Evolutionary conservation across 1,284 basidiomycete genomes (phyloP).

Genomic region (Cryptococcus sp.): DNA sequence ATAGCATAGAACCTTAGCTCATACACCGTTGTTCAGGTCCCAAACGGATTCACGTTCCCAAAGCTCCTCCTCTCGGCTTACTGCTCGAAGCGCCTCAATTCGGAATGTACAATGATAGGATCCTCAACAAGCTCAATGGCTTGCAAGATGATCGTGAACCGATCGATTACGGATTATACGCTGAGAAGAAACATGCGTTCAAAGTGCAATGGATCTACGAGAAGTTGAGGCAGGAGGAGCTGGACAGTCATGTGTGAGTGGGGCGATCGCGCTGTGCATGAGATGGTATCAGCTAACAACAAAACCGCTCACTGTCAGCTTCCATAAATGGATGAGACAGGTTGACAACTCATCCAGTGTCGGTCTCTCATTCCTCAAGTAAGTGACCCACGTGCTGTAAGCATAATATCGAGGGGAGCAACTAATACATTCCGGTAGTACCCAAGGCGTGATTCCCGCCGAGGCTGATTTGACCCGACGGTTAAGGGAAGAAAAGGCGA

Average conservation of each 20-base stretch:
- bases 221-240: conserved; percentile 79
- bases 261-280: too few relatives aligned
- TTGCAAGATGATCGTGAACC: conserved; percentile 35
- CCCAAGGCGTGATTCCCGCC: conserved; percentile 68
- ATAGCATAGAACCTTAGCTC: neutral
- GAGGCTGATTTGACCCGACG: conserved; percentile 61
- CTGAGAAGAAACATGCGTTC: conserved; percentile 70
- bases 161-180: conserved; percentile 66
- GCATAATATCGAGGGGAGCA: conserved; percentile 52
- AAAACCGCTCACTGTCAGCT: neutral
- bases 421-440: conserved; percentile 52
- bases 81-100: conserved; percentile 90
- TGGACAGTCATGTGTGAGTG: conserved; percentile 72
- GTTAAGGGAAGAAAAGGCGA: conserved; percentile 62
- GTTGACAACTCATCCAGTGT: conserved; percentile 36
- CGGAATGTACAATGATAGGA: conserved; percentile 60
- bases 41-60: conserved; percentile 82
- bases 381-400: conserved; percentile 12
- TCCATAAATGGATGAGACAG: conserved; percentile 51
- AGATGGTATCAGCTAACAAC: too few relatives aligned
- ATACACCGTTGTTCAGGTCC: conserved; percentile 55
- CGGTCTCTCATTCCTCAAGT: conserved; percentile 43
- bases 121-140: conserved; percentile 28
- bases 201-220: conserved; percentile 82
- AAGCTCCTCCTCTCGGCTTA: conserved; percentile 93